Percentiles rank a stretch among this genome's conserved stretches.
phyloP scores from a whole-genome alignment of 2,329 filamentous ascomycete species.

The Trichoderma arundinaceum region DNA sequence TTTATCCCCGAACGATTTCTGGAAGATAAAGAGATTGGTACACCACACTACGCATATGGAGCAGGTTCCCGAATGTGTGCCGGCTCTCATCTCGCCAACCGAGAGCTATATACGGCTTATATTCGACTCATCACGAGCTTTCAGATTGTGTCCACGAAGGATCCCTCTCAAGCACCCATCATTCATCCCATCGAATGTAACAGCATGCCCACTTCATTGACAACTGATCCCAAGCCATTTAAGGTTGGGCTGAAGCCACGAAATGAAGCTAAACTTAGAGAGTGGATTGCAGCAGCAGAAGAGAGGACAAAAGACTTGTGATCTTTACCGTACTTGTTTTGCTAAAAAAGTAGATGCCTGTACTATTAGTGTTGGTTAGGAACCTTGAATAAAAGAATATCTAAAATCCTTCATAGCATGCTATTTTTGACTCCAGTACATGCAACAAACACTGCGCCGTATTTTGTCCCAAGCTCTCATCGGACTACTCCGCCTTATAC shows the following conservation, averaged over 20 bases:
- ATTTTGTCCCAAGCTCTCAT: neutral
- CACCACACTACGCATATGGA: slow-evolving; percentile 67
- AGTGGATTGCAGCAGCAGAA: slow-evolving; percentile 61
- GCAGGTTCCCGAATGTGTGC: slow-evolving; percentile 68
- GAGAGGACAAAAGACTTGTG: slow-evolving; percentile 53
- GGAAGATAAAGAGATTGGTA: slow-evolving; percentile 58
- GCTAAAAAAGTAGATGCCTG: neutral
- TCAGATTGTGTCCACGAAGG: slow-evolving; percentile 55
- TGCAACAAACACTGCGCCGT: too few relatives aligned
- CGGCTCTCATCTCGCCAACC: slow-evolving; percentile 66
- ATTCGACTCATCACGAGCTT: slow-evolving; percentile 65
- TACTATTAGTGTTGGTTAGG: neutral
- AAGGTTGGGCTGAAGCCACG: slow-evolving; percentile 61
- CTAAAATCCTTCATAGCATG: neutral
- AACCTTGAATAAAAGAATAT: neutral
- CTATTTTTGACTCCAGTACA: neutral
- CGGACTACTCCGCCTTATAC: neutral
- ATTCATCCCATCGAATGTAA: slow-evolving; percentile 64
- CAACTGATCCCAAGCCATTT: slow-evolving; percentile 67
- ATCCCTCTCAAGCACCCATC: slow-evolving; percentile 53
- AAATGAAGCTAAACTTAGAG: slow-evolving; percentile 50
- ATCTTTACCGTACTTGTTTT: neutral
- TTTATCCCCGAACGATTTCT: slow-evolving; percentile 77
- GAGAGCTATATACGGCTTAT: slow-evolving; percentile 66
- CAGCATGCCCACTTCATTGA: slow-evolving; percentile 61